Base-by-base conservation (phyloP, 2,329 filamentous ascomycete species). In the Raffaelea deltoideospora region DNA sequence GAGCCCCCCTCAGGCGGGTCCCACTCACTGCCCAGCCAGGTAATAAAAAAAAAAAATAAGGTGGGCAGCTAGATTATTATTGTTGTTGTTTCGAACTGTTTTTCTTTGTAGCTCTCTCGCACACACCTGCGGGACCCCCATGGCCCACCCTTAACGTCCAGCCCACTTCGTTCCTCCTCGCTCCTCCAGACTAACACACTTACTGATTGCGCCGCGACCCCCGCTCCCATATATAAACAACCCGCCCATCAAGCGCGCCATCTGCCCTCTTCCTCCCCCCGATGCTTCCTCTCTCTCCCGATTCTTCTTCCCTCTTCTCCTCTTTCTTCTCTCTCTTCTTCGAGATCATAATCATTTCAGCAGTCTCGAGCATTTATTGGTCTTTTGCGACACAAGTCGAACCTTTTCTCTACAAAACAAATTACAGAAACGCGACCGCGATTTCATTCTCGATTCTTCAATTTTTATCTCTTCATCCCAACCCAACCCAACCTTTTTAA, bases 141-240 rank as follows among this genome's bases (percentile, higher is more conserved):
- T n/a, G n/a, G n/a, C n/a, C n/a, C n/a, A n/a, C n/a, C n/a, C n/a
- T n/a, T n/a, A n/a, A n/a, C n/a, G n/a, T n/a, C n/a, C n/a, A n/a
- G n/a, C n/a, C n/a, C n/a, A n/a, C n/a, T n/a, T n/a, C n/a, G n/a
- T n/a, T n/a, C n/a, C n/a, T n/a, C n/a, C n/a, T n/a, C n/a, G n/a
- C n/a, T n/a, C n/a, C n/a, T n/a, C n/a, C n/a, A n/a, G n/a, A n/a
- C n/a, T n/a, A n/a, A n/a, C 20, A 35, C 29, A 41, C 41, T 55
- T 66, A 69, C 64, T 70, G 66, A 70, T 71, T 70, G 66, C 60
- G 63, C 58, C 55, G 58, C 59, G 55, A 60, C 57, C 59, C 66
- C 64, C 60, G 59, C 61, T 64, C 51, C 52, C 53, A 50, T 63
- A 73, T 74, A 74, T 72, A 73, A 74, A 70, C 64, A 67, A 57